Evolutionary conservation across 2,329 filamentous ascomycete species (phyloP), one percentile per base, ranked within the genome.

Genomic region (Geosmithia flava): DNA sequence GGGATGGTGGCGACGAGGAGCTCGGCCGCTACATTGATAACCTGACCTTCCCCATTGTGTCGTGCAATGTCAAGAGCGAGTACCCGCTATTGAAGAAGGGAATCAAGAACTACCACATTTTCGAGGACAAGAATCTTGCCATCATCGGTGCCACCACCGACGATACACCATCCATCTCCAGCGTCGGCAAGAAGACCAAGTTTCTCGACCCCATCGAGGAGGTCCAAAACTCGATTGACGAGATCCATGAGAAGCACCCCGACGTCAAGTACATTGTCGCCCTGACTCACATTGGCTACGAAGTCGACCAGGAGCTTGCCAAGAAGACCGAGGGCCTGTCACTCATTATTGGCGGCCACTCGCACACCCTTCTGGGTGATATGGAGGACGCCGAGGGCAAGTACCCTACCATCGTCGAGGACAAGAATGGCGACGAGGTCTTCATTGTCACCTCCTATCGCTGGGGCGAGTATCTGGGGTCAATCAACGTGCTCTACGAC

Each of bases 391-490:
- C 79, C 15, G 67, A 71, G 54, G 80, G 80, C 33, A 67, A 73
- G 8, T 84, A 84, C 56, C 81, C 81, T 1, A 84, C 80, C 15
- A 77, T 84, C 46, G 71, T 72, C 47, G 62, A 73, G 27, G 81
- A 84, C 59, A 61, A 69, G 52, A 73, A 78, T 46, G 80, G 78
- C 43, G 75, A 83, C 33, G 81, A 84, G 55, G 80, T 84, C 46
- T 84, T 83, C 57, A 72, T 83, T 55, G 80, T 85, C 17, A 82
- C 79, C 7, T 75, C 80, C 2, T 84, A 80, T 58, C 74, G 79
- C 52, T 84, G 81, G 81, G 80, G 80, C 47, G 78, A 83, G 62
- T 83, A 83, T 49, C 62, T 84, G 2, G 81, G 80, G 49, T 80
- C 80, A 59, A 84, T 84, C 53, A 79, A 83, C 52, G 71, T 84